Evolutionary conservation across 768 basidiomycete genomes (phyloP), one percentile per base, ranked within the genome.

Genomic region (Leucosporidium creatinivorum): DNA sequence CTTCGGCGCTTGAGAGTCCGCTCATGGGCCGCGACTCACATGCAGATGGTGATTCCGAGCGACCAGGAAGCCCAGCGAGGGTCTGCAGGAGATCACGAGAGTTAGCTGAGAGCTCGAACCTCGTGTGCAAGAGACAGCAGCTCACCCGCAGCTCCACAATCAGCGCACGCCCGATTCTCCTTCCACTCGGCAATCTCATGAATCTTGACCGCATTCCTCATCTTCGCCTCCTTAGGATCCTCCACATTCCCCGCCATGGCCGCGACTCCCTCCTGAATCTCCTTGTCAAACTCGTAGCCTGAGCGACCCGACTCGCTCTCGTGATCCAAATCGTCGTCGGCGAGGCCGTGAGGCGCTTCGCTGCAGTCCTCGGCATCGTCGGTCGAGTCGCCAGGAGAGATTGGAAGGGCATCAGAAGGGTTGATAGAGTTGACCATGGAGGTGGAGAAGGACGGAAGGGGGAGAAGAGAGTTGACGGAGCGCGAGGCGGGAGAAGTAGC

Each of bases 51-150:
- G 21, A 74, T 62, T 1, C 73, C 73, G 9, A 74, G 26, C 25
- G 30, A 61, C 70, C 70, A 74, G 0, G 67, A 69, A 25, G 67
- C 67, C 67, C 67, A 69, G 6, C 63, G 50, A 19, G 63, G 68
- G 57, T 65, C 68, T 66, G 33, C 5, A 54, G 28, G 33, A 62
- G 25, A 13, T 18, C 13, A 33, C 23, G n/a, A 4, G 18, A 28
- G 33, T 28, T 13, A 60, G 59, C 58, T 49, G 28, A n/a, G n/a
- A n/a, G n/a, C 57, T 18, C 57, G 17, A 49, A 6, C 28, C 19
- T 15, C 28, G n/a, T 25, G 18, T 4, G 21, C 9, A 6, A 19
- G 26, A 50, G n/a, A 50, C 8, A 13, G 31, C 26, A 5, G n/a
- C 60, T 12, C 48, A 51, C 60, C 48, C 19, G 21, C 49, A 12